Evolutionary conservation across 805 yeast species (phyloP).

Genomic region (Hanseniaspora occidentalis): DNA sequence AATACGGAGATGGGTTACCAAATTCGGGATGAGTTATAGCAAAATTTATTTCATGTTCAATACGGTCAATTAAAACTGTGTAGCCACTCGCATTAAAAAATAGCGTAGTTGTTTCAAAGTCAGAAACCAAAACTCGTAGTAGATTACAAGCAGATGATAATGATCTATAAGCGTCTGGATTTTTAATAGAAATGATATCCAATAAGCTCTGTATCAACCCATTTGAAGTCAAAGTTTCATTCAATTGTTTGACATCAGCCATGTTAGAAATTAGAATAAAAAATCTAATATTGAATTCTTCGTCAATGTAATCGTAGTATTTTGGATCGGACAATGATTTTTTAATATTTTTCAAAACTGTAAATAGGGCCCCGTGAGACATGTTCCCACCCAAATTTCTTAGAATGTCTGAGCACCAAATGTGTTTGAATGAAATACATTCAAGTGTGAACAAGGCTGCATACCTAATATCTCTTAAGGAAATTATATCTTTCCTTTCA

Average conservation of each 20-base stretch:
- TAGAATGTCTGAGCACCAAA: constrained; percentile 66
- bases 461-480: constrained; percentile 41
- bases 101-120: constrained; percentile 41
- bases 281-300: constrained; percentile 35
- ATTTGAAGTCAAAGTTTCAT: constrained; percentile 52
- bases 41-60: constrained; percentile 52
- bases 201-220: constrained; percentile 60
- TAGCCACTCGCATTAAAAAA: constrained; percentile 63
- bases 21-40: constrained; percentile 46
- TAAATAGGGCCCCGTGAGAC: constrained; percentile 71
- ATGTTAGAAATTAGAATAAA: constrained; percentile 54
- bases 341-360: constrained; percentile 51
- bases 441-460: constrained; percentile 59
- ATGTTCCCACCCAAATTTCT: constrained; percentile 77
- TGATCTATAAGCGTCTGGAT: constrained; percentile 41
- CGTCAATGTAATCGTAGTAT: constrained; percentile 28
- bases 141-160: constrained; percentile 53
- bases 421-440: constrained; percentile 50
- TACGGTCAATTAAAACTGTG: constrained; percentile 40
- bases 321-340: constrained; percentile 32
- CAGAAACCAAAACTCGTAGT: constrained; percentile 32
- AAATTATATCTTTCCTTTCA: constrained; percentile 11
- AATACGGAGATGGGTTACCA: constrained; percentile 43
- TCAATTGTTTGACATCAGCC: constrained; percentile 41
- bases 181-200: constrained; percentile 42